Evolutionary conservation across 768 basidiomycete species (phyloP).

Genomic region (Termitomyces sp.): DNA sequence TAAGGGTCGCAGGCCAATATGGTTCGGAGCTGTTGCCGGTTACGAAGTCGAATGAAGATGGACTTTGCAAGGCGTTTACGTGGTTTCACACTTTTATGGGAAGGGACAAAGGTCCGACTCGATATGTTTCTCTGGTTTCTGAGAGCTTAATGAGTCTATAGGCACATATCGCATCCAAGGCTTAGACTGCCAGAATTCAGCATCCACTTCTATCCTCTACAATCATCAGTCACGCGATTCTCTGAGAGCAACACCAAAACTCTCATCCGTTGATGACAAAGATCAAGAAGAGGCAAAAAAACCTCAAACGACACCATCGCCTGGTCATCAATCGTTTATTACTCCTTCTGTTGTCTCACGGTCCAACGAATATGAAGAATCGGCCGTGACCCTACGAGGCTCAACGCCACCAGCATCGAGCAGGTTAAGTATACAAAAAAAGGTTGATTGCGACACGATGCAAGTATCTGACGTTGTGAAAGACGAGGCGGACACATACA

Average conservation of each 20-base stretch:
- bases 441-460: background rate
- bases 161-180: constrained; percentile 14
- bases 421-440: background rate
- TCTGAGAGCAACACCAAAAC: constrained; percentile 47
- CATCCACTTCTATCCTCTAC: constrained; percentile 56
- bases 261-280: constrained; percentile 30
- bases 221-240: constrained; percentile 52
- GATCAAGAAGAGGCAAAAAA: constrained; percentile 16
- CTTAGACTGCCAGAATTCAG: constrained; percentile 58
- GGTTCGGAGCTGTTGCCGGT: constrained; percentile 80
- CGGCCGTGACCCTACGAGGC: constrained; percentile 15
- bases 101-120: constrained; percentile 37
- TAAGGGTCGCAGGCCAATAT: constrained; percentile 47
- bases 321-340: constrained; percentile 25
- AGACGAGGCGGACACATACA: constrained; percentile 8
- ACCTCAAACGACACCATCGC: constrained; percentile 18
- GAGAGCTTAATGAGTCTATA: constrained; percentile 11
- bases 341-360: constrained; percentile 48
- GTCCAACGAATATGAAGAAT: constrained; percentile 35
- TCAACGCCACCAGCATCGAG: background rate
- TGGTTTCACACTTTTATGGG: constrained; percentile 67
- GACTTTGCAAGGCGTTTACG: constrained; percentile 69
- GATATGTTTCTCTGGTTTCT: background rate
- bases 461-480: constrained; percentile 2
- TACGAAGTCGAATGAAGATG: constrained; percentile 46